Evolutionary conservation across 2,329 filamentous ascomycete species (phyloP).

Genomic region (Paraphaeosphaeria minitans): DNA sequence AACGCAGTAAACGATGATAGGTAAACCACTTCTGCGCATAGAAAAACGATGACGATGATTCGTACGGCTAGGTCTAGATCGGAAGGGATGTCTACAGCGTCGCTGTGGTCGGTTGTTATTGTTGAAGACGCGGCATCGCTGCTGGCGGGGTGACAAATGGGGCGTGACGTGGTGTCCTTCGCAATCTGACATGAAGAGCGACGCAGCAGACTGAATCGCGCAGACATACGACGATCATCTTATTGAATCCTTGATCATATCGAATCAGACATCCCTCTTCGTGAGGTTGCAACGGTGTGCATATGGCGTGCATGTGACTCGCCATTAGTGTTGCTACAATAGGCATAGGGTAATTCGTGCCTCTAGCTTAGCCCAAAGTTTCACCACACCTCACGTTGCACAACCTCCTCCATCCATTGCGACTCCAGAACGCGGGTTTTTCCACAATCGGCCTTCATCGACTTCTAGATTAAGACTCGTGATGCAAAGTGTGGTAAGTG

Average conservation of each 20-base stretch:
- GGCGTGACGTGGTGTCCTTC: not conserved
- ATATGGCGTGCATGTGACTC: not conserved
- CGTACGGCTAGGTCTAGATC: not conserved
- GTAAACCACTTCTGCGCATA: not conserved
- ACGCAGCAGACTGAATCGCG: not conserved
- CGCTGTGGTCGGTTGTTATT: not conserved
- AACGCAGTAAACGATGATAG: not conserved
- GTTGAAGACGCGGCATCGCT: not conserved
- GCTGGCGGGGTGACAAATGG: not conserved
- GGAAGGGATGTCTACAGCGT: not conserved
- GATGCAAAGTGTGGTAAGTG: not conserved
- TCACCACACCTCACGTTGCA: conserved; percentile 19
- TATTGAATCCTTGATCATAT: not conserved
- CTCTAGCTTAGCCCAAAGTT: conserved; percentile 7
- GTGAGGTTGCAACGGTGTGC: not conserved
- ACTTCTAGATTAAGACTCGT: not conserved
- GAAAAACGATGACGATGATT: not conserved
- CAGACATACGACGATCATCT: not conserved
- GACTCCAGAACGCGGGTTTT: conserved; percentile 21
- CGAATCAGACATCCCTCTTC: not conserved
- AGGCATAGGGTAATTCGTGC: not conserved
- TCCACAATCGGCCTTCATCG: conserved; percentile 17
- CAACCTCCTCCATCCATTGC: conserved; percentile 21
- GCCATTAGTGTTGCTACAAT: not conserved
- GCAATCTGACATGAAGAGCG: not conserved